These are phyloP conservation scores for Yamadazyma insecticola DNA, from an alignment of 805 yeast species.

Conservation along the genomic window DNA sequence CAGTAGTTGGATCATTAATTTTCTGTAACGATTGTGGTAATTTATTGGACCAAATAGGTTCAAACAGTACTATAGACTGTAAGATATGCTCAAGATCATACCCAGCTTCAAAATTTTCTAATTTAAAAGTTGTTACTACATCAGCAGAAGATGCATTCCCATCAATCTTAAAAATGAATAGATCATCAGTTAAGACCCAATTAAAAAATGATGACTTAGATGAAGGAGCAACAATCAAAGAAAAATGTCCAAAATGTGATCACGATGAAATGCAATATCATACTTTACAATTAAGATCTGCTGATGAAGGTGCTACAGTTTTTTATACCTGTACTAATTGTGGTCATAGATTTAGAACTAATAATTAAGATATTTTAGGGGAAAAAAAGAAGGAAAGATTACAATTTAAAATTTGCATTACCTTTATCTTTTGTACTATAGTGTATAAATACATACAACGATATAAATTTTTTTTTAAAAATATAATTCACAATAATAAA, in stretches of 20 bases:
- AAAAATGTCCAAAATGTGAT: slow-evolving; percentile 98
- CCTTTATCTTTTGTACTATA: slow-evolving; percentile 3
- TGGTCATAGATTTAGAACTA: slow-evolving; percentile 90
- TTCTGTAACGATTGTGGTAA: slow-evolving; percentile 94
- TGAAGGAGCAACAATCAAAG: slow-evolving; percentile 96
- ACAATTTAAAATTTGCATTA: no score
- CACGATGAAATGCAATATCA: slow-evolving; percentile 98
- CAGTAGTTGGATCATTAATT: slow-evolving; percentile 91
- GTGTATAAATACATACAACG: slow-evolving; percentile 2
- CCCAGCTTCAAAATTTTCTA: slow-evolving; percentile 53
- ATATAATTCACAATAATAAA: neutral
- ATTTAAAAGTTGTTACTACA: slow-evolving; percentile 79
- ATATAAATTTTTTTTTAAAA: neutral
- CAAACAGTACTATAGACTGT: slow-evolving; percentile 53
- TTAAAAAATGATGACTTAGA: slow-evolving; percentile 73
- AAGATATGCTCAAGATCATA: slow-evolving; percentile 42
- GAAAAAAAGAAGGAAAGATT: neutral
- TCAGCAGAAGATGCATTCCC: slow-evolving; percentile 95
- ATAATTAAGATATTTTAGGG: slow-evolving; percentile 49
- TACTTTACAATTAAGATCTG: slow-evolving; percentile 92
- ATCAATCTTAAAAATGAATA: slow-evolving; percentile 70
- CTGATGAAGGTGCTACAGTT: slow-evolving; percentile 99
- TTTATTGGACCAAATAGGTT: slow-evolving; percentile 62
- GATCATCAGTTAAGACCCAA: slow-evolving; percentile 86
- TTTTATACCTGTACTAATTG: slow-evolving; percentile 94